Conservation (phyloP, 179 eudicot species). For the Drosera spatulata region DNA sequence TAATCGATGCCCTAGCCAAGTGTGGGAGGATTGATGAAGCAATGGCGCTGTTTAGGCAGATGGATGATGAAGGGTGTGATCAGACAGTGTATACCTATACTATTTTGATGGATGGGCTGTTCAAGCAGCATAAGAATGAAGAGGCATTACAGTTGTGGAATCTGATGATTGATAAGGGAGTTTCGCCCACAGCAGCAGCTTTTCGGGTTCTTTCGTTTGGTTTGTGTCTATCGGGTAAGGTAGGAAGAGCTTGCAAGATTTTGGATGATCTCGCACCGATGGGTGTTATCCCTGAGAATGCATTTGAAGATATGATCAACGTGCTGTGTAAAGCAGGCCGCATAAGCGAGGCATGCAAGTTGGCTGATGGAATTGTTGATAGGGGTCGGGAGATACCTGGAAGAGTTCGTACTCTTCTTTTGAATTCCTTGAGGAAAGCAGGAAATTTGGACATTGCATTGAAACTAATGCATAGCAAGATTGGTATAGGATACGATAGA, state of each 20-base stretch:
- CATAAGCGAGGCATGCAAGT: slow-evolving; percentile 75
- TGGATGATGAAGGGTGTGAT: slow-evolving; percentile 82
- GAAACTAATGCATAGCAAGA: slow-evolving; percentile 91
- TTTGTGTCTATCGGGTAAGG: slow-evolving; percentile 84
- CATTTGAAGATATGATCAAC: slow-evolving; percentile 84
- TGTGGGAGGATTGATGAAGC: slow-evolving; percentile 62
- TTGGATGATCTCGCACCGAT: slow-evolving; percentile 91
- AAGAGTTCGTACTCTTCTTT: slow-evolving; percentile 66
- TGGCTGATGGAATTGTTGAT: slow-evolving; percentile 90
- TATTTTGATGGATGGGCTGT: slow-evolving; percentile 62
- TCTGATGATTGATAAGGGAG: slow-evolving; percentile 86
- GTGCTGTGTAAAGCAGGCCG: slow-evolving; percentile 82
- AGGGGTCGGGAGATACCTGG: slow-evolving; percentile 96
- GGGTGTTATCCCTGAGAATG: slow-evolving; percentile 81
- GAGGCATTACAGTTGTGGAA: slow-evolving; percentile 87
- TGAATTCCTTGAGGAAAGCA: slow-evolving; percentile 82
- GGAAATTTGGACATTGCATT: slow-evolving; percentile 76
- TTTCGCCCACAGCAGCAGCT: slow-evolving; percentile 76
- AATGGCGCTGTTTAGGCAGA: slow-evolving; percentile 40
- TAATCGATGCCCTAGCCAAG: slow-evolving; percentile 67
- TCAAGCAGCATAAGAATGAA: slow-evolving; percentile 65
- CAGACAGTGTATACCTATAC: slow-evolving; percentile 93
- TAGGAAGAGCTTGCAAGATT: slow-evolving; percentile 78
- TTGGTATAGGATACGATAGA: slow-evolving; percentile 96
- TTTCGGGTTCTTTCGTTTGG: slow-evolving; percentile 83